Evolutionary conservation across 1,284 basidiomycete species (phyloP), one percentile per base, ranked within the genome.

Genomic region (Malassezia caprae): DNA sequence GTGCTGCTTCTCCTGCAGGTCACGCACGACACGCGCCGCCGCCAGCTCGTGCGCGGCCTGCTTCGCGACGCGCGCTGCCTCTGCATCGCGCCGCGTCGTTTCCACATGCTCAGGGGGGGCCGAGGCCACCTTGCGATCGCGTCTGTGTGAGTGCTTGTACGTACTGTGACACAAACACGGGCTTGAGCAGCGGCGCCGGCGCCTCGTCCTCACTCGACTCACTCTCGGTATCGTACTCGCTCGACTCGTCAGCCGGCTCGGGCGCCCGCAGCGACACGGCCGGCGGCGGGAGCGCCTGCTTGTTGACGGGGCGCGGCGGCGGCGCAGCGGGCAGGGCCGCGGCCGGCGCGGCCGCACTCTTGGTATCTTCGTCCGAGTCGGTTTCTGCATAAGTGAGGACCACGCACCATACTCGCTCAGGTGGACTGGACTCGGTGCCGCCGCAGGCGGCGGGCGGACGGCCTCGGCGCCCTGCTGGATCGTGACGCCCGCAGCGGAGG

Each of bases 151-250:
- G 34, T 31, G 26, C 28, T 23, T 47, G 59, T 31, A 78, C 83
- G 49, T 71, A 89, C 88, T 91, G 93, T 51, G 88, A 86, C 12
- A 93, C 82, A 71, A 93, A 94, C 0, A 91, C 83, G 1, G 90
- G 90, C 61, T 89, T 82, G 75, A 90, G 87, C 78, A 60, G 80
- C 58, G 77, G 85, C 80, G 68, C 63, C 4, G 71, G 65, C 4
- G 65, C 64, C n/a, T 67, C 68, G 40, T 78, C 77, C n/a, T 67
- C 68, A 21, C 30, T 51, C 39, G 53, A 19, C n/a, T 63, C 64
- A 0, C 82, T 84, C 47, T 83, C 84, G n/a, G 76, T 76, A 52
- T 78, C 77, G 62, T 86, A 82, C 54, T 78, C 77, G 53, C 71
- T 75, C 23, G 53, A 57, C 13, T 41, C 48, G 8, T 21, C 46